Base-by-base conservation (phyloP, 345 rosid species). In the Balakata baccata region DNA sequence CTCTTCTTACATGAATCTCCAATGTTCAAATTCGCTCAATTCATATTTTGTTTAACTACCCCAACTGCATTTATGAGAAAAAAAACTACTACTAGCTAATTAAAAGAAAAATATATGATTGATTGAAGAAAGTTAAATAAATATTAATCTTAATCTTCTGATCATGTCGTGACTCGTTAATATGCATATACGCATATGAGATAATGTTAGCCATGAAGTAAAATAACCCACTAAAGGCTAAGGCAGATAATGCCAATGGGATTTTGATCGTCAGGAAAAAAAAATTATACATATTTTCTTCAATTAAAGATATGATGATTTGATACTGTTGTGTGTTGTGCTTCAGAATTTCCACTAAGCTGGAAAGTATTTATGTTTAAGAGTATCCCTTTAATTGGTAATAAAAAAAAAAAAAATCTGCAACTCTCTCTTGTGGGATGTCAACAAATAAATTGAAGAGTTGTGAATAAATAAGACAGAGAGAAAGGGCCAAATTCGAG, bases 241-340 rank as follows among this genome's bases (percentile, higher is more conserved):
- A 51, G 8, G 43, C 18, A 39, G 6, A 70, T 1, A 47, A 47
- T 10, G 38, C 14, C 17, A 47, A 13, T 45, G 23, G 43, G 18
- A n/a, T 45, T 46, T 71, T 60, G 50, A 58, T 17, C 25, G 58
- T 70, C 20, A 71, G 57, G 23, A 59, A 60, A 71, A 61, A 34
- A 1, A 4, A 22, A 43, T 71, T 1, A 23, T 6, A 12, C 29
- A 3, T 17, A 22, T 7, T 63, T 63, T 51, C 37, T 61, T 61
- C 18, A 64, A 22, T 3, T 51, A 11, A 60, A 51, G 41, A 37
- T 64, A 53, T 4, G 63, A 39, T 64, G 70, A 41, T 64, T 39
- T 22, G 70, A 64, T 22, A 37, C 29, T 39, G 37, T n/a, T n/a
- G 23, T 20, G 60, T 20, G 38, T 9, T 54, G 56, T 65, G 69